Percentiles rank a stretch among this genome's conserved stretches.
phyloP scores from a whole-genome alignment of 306 rosid genomes.

The Purshia tridentata region DNA sequence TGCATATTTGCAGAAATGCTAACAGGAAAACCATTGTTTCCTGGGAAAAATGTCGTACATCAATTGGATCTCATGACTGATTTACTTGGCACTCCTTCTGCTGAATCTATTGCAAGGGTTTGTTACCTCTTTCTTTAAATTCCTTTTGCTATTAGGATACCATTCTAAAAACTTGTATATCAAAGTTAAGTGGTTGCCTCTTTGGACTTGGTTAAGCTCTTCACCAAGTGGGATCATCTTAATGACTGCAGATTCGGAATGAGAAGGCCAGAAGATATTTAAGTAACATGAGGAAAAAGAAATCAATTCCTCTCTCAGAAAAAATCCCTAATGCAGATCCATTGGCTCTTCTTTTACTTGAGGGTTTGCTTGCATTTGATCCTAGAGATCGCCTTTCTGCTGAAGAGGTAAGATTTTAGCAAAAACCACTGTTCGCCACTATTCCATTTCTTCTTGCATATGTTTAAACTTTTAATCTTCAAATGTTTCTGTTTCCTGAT shows the following conservation, averaged over 20 bases:
- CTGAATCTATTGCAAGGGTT: slow-evolving; percentile 54
- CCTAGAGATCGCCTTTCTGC: slow-evolving; percentile 63
- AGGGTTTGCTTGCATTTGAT: slow-evolving; percentile 64
- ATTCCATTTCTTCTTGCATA: background rate
- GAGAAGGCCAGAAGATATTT: slow-evolving; percentile 65
- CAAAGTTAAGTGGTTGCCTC: background rate
- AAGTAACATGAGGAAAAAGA: slow-evolving; percentile 47
- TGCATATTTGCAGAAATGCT: slow-evolving; percentile 74
- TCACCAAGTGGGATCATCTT: slow-evolving; percentile 9
- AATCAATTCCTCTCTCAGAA: slow-evolving; percentile 46
- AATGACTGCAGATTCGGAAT: slow-evolving; percentile 54
- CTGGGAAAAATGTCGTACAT: slow-evolving; percentile 64
- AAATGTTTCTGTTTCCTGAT: slow-evolving; percentile 14
- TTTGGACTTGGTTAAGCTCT: slow-evolving; percentile 7
- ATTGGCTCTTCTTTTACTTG: slow-evolving; percentile 54
- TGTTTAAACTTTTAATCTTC: background rate
- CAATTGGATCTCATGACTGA: slow-evolving; percentile 68
- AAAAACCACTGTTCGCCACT: slow-evolving; percentile 1
- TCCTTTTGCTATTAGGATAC: background rate
- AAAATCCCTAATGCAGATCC: slow-evolving; percentile 59
- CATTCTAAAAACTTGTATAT: background rate
- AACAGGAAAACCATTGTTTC: slow-evolving; percentile 57
- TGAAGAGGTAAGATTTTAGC: slow-evolving; percentile 44
- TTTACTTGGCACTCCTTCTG: slow-evolving; percentile 58
- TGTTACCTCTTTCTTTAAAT: slow-evolving; percentile 17